phyloP scores from a whole-genome alignment of 805 yeast genomes.

The Hanseniaspora valbyensis region DNA sequence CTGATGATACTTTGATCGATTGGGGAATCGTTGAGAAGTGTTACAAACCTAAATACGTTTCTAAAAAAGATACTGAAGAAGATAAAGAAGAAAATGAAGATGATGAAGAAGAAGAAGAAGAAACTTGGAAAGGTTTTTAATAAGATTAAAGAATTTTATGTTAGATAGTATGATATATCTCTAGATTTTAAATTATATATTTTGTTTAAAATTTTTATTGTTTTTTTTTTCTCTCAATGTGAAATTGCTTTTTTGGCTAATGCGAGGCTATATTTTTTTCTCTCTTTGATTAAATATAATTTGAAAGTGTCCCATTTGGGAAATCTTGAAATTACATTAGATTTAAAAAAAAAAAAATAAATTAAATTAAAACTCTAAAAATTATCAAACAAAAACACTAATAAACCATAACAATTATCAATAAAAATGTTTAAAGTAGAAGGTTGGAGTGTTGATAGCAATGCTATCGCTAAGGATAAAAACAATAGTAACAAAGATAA shows the following conservation, averaged over 20 bases:
- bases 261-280: too few species aligned
- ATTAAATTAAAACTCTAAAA: too few species aligned
- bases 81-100: slow-evolving; percentile 25
- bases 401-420: not conserved
- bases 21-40: slow-evolving; percentile 44
- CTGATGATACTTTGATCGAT: slow-evolving; percentile 47
- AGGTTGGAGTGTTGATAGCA: slow-evolving; percentile 12
- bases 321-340: too few species aligned
- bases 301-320: too few species aligned
- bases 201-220: too few species aligned
- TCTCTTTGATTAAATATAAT: too few species aligned
- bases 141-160: too few species aligned
- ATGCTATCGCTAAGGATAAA: slow-evolving; percentile 10
- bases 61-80: slow-evolving; percentile 15
- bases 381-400: too few species aligned
- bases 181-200: not conserved
- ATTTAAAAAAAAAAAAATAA: too few species aligned
- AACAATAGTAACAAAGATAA: slow-evolving; percentile 7
- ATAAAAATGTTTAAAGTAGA: slow-evolving; percentile 12
- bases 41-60: slow-evolving; percentile 7
- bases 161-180: too few species aligned
- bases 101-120: slow-evolving; percentile 27
- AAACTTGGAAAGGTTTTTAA: slow-evolving; percentile 33
- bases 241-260: too few species aligned
- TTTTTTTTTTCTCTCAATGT: too few species aligned